phyloP scores from a whole-genome alignment of 169 alveolate genomes.

The Neospora caninum region DNA sequence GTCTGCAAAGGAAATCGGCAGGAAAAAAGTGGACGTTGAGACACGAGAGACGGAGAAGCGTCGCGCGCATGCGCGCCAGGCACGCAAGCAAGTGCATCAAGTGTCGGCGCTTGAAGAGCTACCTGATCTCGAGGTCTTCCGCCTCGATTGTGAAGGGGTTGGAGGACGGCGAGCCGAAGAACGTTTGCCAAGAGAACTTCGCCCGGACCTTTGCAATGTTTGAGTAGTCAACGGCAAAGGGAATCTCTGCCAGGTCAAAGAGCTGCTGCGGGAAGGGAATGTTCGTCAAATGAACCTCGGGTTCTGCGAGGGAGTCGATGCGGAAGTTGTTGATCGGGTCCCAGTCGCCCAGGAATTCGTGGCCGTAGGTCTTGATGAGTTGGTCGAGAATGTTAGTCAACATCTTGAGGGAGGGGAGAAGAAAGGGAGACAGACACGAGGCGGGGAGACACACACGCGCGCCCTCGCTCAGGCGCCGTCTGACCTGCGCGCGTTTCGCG shows the following conservation, averaged over 20 bases:
- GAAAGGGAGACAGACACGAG: no score
- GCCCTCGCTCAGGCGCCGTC: no score
- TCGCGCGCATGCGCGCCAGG: no score
- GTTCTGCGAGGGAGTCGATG: constrained; percentile 79
- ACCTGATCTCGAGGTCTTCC: constrained; percentile 77
- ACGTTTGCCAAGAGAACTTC: constrained; percentile 78
- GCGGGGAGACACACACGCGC: no score
- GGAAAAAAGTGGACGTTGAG: not conserved
- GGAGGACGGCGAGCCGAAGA: constrained; percentile 67
- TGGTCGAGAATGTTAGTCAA: constrained; percentile 74
- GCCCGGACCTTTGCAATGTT: constrained; percentile 80
- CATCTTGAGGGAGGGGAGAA: constrained; percentile 58
- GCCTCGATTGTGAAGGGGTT: constrained; percentile 73
- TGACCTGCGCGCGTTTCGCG: not conserved
- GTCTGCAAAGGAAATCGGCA: not conserved
- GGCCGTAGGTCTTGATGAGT: constrained; percentile 78
- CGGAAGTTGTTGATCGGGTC: constrained; percentile 78
- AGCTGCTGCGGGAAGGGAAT: constrained; percentile 83
- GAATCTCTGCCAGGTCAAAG: constrained; percentile 81
- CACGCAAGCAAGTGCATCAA: no score
- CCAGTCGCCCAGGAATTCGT: constrained; percentile 81
- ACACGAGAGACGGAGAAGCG: not conserved
- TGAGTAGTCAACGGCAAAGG: constrained; percentile 81
- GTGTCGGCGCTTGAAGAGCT: no score
- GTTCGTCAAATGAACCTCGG: constrained; percentile 81